These are phyloP conservation scores for Mucor plumbeus DNA, from an alignment of 371 early-diverging fungal species.

Conservation along the genomic window DNA sequence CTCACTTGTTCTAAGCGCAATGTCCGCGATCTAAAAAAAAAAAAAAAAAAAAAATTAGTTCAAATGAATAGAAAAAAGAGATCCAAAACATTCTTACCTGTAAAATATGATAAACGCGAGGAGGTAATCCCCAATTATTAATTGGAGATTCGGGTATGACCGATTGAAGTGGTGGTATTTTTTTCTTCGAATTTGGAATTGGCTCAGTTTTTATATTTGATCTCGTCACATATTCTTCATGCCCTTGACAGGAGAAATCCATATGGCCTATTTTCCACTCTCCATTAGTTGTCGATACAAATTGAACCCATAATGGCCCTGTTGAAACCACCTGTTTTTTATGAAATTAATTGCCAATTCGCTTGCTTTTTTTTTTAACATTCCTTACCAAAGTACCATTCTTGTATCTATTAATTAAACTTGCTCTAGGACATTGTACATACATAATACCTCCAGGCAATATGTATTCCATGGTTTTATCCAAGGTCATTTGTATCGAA, in stretches of 20 bases:
- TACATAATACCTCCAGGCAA: conserved; percentile 39
- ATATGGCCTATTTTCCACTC: conserved; percentile 43
- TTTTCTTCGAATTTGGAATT: conserved; percentile 29
- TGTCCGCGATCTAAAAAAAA: conserved; percentile 24
- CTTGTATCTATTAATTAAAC: conserved; percentile 41
- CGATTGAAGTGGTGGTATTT: conserved; percentile 17
- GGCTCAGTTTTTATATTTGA: conserved; percentile 21
- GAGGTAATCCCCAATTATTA: conserved; percentile 47
- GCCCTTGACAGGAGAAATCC: conserved; percentile 38
- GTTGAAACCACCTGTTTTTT: conserved; percentile 33
- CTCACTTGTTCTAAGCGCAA: conserved; percentile 24
- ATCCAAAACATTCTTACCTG: conserved; percentile 18
- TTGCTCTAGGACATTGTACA: conserved; percentile 49
- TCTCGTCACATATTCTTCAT: conserved; percentile 45
- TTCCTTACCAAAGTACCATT: conserved; percentile 41
- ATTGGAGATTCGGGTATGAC: conserved; percentile 41
- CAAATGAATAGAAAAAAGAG: background rate
- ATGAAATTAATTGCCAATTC: background rate
- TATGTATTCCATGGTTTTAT: conserved; percentile 50
- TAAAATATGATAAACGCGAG: conserved; percentile 31
- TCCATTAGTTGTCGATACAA: conserved; percentile 28
- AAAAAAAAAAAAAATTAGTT: background rate
- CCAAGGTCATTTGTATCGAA: conserved; percentile 48
- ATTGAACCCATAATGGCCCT: conserved; percentile 39
- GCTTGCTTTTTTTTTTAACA: background rate